phyloP scores from a whole-genome alignment of 23 red algal genomes.

The Gracilaria domingensis region DNA sequence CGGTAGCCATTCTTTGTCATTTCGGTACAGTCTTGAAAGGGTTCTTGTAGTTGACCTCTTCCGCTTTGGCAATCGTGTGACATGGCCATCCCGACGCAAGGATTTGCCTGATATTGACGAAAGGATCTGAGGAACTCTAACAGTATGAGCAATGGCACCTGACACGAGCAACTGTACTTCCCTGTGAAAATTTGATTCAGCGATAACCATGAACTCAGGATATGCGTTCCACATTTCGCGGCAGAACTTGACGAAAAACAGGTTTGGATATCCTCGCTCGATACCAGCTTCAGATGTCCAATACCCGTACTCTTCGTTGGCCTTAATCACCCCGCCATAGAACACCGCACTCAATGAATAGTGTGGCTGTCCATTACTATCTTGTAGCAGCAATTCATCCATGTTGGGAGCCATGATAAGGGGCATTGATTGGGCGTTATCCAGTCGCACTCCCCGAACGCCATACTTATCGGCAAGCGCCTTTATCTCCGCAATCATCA shows the following conservation, averaged over 20 bases:
- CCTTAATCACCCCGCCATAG: constrained; percentile 85
- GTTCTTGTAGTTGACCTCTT: constrained; percentile 83
- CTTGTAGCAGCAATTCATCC: constrained; percentile 81
- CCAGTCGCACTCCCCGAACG: constrained; percentile 90
- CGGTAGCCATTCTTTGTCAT: constrained; percentile 82
- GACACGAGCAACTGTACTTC: constrained; percentile 80
- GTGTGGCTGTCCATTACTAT: constrained; percentile 90
- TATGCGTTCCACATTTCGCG: constrained; percentile 93
- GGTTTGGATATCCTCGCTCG: constrained; percentile 94
- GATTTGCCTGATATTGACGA: constrained; percentile 94
- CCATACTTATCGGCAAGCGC: constrained; percentile 79
- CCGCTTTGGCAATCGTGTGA: constrained; percentile 65
- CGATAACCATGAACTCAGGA: constrained; percentile 88
- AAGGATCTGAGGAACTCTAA: constrained; percentile 92
- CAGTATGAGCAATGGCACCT: constrained; percentile 84
- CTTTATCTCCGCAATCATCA: constrained; percentile 88
- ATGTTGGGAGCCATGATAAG: constrained; percentile 86
- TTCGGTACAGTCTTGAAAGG: constrained; percentile 85
- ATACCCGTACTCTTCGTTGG: constrained; percentile 95
- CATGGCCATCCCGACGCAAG: constrained; percentile 92
- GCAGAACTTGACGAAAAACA: constrained; percentile 91
- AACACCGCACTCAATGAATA: constrained; percentile 89
- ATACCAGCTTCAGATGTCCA: constrained; percentile 89
- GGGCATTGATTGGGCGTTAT: constrained; percentile 95
- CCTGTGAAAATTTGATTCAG: constrained; percentile 95